Base-by-base conservation (phyloP, 768 basidiomycete species). In the Suillus paluster region DNA sequence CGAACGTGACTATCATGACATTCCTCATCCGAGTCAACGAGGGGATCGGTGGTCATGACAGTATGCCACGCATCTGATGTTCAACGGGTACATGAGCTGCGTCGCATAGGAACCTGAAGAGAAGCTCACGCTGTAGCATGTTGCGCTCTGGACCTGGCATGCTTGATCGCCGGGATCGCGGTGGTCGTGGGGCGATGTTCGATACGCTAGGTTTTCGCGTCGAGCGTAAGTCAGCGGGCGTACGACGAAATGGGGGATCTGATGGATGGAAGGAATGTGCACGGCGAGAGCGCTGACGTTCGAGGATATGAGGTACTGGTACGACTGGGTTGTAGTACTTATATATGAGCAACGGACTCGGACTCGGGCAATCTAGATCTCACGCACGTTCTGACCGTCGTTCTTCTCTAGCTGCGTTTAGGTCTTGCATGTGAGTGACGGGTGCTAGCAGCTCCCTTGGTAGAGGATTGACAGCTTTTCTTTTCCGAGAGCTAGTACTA, bases 1-100 rank as follows among this genome's bases (percentile, higher is more conserved):
- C 86, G 83, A 39, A 83, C 78, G 66, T 89, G 79, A 67, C 89
- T 88, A 67, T 92, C 89, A 15, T 78, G 81, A 53, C 77, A 75
- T 68, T 90, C 89, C 46, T 90, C 89, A 62, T 92, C 91, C 33
- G 91, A 92, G 73, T 92, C 90, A 55, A 80, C 75, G 33, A 92
- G 77, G n/a, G 91, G 87, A 69, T 93, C 91, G 41, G 85, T 84
- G 34, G 82, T 85, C 57, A 80, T 83, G 60, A 87, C 79, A 17
- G 84, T 80, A 67, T 90, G 85, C 88, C 88, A 92, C 17, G 91
- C 87, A 70, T 92, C 91, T 93, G 68, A 46, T 44, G 65, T 63
- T 57, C 49, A 46, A 41, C 56, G 48, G 36, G 5, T 11, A 57
- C 11, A 36, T 42, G 27, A 30, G 60, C 17, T 15, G 23, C 2